phyloP scores from a whole-genome alignment of 176 grass and related monocot genomes.

The Urochloa ruziziensis region DNA sequence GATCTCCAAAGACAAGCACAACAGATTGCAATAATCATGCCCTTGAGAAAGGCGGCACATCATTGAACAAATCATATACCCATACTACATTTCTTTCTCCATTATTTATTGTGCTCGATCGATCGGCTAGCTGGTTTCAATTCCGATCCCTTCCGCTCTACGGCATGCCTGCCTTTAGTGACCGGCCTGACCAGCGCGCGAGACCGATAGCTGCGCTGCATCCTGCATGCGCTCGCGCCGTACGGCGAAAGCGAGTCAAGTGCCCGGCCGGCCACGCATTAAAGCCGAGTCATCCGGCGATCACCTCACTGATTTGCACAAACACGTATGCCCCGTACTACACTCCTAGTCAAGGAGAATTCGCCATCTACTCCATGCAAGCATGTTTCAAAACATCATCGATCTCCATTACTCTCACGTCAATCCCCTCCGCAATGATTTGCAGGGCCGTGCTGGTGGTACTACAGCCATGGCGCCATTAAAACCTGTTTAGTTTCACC shows the following conservation, averaged over 20 bases:
- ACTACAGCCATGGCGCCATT: background rate
- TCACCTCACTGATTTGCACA: conserved; percentile 20
- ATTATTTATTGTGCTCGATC: conserved; percentile 31
- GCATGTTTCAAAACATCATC: background rate
- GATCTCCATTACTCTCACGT: background rate
- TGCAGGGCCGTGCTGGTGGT: background rate
- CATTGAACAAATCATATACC: conserved; percentile 13
- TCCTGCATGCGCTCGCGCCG: background rate
- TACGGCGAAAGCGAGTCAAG: background rate
- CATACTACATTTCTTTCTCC: background rate
- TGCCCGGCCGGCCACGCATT: background rate
- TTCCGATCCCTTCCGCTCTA: conserved; percentile 17
- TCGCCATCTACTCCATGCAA: too few species aligned
- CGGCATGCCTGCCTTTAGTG: conserved; percentile 18
- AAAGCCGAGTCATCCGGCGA: conserved; percentile 11
- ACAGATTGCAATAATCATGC: background rate
- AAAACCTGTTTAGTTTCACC: too few species aligned
- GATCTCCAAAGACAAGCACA: background rate
- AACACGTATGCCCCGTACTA: conserved; percentile 27
- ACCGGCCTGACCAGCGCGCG: background rate
- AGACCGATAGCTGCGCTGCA: background rate
- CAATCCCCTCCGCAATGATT: background rate
- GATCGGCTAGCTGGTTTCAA: background rate
- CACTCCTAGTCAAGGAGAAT: background rate
- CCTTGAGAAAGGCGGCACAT: background rate